Base-by-base conservation (phyloP, 805 yeast species). In the Teunomyces lycoperdinae region DNA sequence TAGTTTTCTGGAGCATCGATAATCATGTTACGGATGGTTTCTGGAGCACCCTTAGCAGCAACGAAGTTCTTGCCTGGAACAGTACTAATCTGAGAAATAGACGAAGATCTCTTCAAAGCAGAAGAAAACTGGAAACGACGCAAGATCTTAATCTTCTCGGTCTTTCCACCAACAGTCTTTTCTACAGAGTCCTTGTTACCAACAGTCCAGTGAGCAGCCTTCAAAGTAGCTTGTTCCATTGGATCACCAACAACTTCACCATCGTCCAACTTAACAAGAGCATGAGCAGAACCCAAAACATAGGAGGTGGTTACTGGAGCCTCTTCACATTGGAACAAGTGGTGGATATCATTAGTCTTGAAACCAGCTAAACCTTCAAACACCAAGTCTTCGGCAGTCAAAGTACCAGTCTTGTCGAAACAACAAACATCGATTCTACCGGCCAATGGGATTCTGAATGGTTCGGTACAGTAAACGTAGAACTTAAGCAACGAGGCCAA, bases 181-280 rank as follows among this genome's bases (percentile, higher is more conserved):
- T 76, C 78, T 40, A 87, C 86, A 44, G 78, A 67, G 62, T 90
- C 96, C 55, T 89, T 87, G 47, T 76, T 78, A 46, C 86, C 88
- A 53, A 94, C 85, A 35, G 74, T 76, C 97, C 97, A 94, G 28
- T 83, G 82, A 49, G 94, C 80, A 36, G 96, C 92, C 56, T 83
- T 84, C 58, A 94, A 75, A 45, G 99, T 94, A 26, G 95, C 97
- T 70, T 90, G 89, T 71, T 94, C 99, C 98, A 94, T 92, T 53
- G 99, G 97, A 63, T 94, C 99, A 70, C 99, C 99, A 51, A 94
- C 99, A 57, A 91, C 81, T 53, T 94, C 98, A 58, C 98, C 99
- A 64, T 91, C 96, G 60, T 94, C 97, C 51, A 94, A 77, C 60
- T 84, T 83, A 26, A 94, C 99, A 55, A 94, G 78, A 27, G 99